Evolutionary conservation across 176 grass and related monocot species (phyloP), one percentile per base, ranked within the genome.

Genomic region (Elaeis guineensis): DNA sequence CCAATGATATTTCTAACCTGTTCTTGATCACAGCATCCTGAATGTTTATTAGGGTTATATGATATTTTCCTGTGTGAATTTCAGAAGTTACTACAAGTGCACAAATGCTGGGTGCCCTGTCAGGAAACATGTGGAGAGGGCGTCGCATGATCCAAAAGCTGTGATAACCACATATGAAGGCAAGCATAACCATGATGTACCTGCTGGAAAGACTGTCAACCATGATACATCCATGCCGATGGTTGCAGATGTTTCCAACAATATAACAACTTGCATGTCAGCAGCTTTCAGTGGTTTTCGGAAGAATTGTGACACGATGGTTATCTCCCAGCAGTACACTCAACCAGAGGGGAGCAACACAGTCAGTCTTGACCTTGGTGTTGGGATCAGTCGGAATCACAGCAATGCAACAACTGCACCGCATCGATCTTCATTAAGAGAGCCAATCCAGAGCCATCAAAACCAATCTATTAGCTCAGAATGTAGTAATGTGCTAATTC

Each of bases 31-130:
- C 30, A 32, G 5, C 30, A 32, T 35, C 32, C 32, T 35, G 9
- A 9, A 35, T 35, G 32, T 35, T 35, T 35, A 26, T 9, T 35
- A 35, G 32, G 32, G 32, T 35, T 8, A 35, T 35, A 35, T 35
- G 32, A 8, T 35, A 35, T 9, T 35, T 35, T 35, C 6, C 32
- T 35, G 7, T 35, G 0, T 64, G 67, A 55, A 49, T 61, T 67
- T 35, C 88, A 98, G 94, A 74, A 98, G 94, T 77, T 98, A 98
- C 75, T 98, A 98, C 64, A 98, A 98, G 70, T 98, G 94, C 74
- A 98, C 94, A 83, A 70, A 83, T 61, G 70, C 77, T 55, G 85
- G 94, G 58, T 98, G 94, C 57, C 88, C 84, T 24, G 94, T 98
- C 25, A 87, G 94, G 66, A 98, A 98, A 63, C 94, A 23, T 23